Evolutionary conservation across 495 filamentous ascomycete species (phyloP), one percentile per base, ranked within the genome.

Genomic region (Cairneyella variabilis): DNA sequence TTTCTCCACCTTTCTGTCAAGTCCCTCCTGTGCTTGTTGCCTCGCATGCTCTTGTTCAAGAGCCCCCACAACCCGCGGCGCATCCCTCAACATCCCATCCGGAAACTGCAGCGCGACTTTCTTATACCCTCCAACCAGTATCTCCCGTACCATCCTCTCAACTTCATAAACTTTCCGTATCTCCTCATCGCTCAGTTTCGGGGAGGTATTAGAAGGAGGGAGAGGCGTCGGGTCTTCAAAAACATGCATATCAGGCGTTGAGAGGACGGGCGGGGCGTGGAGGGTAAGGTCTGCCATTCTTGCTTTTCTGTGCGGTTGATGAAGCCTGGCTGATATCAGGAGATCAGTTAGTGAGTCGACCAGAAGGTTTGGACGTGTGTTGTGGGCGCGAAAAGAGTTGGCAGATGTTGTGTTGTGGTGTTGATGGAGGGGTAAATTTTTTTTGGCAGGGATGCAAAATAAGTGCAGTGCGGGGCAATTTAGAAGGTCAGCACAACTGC

Each of bases 21-120:
- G n/a, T 23, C 32, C 28, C 32, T 54, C 37, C 46, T 30, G 22
- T 8, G 5, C 17, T 22, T 3, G 16, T 32, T 18, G 7, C 53
- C 23, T 20, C 48, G 76, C 71, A 23, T 96, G 66, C n/a, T 84
- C 84, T 17, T 70, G 62, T 26, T 71, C 75, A 45, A 98, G 71
- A 10, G 80, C 67, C 39, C 83, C 81, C 57, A 86, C 90, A 1
- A 97, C 89, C 53, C 84, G 75, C 10, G 90, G 88, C 9, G 86
- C 90, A 78, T 97, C 91, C 0, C 77, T 73, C 23, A 99, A 71
- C 85, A 97, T 90, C 11, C 82, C 75, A 71, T 99, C 93, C 10
- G 93, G 95, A 62, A 99, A 97, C 60, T 99, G 93, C 1, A 99
- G 74, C 8, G 90, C 93, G 42, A 97, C 82, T 36, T 86, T 79